phyloP scores from a whole-genome alignment of 2,329 filamentous ascomycete genomes.

The Fusarium hostae region DNA sequence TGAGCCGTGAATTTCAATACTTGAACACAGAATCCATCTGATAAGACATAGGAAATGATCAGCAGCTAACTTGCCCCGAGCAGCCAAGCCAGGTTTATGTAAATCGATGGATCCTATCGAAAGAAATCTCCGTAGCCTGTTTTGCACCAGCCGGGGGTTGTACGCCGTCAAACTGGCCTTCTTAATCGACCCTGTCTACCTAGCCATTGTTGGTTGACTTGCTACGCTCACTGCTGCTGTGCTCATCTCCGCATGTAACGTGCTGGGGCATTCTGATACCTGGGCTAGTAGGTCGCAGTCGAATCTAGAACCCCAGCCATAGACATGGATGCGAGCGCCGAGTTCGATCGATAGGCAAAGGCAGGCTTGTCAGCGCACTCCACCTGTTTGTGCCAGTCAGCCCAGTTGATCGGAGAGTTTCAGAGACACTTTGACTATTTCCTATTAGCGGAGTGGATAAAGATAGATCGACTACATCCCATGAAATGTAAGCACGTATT shows the following conservation, averaged over 20 bases:
- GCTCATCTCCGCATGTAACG: not conserved
- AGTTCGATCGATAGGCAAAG: not conserved
- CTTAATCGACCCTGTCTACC: not conserved
- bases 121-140: conserved; percentile 35
- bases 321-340: conserved; percentile 16
- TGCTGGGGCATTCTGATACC: not conserved
- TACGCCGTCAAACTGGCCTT: not conserved
- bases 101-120: conserved; percentile 16
- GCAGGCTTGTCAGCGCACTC: conserved; percentile 5
- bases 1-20: not conserved
- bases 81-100: conserved; percentile 6
- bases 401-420: conserved; percentile 4
- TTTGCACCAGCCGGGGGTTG: conserved; percentile 8
- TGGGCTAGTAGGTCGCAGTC: not conserved
- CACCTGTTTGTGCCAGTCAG: conserved; percentile 23
- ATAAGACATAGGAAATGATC: conserved; percentile 6
- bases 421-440: conserved; percentile 4
- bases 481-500: not conserved
- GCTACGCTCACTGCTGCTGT: not conserved
- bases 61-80: conserved; percentile 11
- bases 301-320: conserved; percentile 16
- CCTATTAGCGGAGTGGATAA: conserved; percentile 6
- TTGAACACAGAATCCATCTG: not conserved
- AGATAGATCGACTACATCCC: not conserved
- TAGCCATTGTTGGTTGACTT: not conserved